Conservation (phyloP, 2,329 filamentous ascomycete genomes). For the Tolypocladium endophyticum region DNA sequence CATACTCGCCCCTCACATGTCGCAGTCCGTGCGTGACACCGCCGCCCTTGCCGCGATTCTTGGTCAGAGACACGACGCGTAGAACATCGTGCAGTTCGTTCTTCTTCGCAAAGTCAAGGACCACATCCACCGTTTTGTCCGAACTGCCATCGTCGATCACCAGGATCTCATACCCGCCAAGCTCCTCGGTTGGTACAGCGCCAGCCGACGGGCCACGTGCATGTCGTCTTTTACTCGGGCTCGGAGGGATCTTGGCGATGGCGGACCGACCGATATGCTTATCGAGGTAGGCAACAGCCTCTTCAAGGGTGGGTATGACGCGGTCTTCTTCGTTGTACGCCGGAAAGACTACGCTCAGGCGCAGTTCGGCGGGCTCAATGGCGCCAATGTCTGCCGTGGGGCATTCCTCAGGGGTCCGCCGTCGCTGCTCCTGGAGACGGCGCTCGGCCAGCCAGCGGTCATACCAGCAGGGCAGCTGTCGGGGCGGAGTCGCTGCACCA, state of each 20-base stretch:
- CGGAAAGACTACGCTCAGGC: slow-evolving; percentile 84
- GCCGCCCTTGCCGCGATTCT: slow-evolving; percentile 90
- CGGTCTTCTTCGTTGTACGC: slow-evolving; percentile 91
- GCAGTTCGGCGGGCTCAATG: slow-evolving; percentile 69
- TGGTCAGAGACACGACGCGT: slow-evolving; percentile 64
- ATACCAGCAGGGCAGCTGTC: slow-evolving; percentile 75
- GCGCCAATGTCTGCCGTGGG: slow-evolving; percentile 37
- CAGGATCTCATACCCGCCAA: slow-evolving; percentile 78
- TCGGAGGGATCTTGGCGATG: slow-evolving; percentile 12
- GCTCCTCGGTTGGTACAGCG: slow-evolving; percentile 1
- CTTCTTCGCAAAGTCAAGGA: slow-evolving; percentile 66
- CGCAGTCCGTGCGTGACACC: slow-evolving; percentile 91
- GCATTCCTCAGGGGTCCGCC: slow-evolving; percentile 24
- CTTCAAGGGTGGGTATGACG: slow-evolving; percentile 74
- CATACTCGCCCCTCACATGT: slow-evolving; percentile 80
- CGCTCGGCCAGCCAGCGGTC: slow-evolving; percentile 60
- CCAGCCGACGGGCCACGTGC: slow-evolving; percentile 10
- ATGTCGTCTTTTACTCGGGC: slow-evolving; percentile 21
- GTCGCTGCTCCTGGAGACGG: slow-evolving; percentile 33
- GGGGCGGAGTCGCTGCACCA: slow-evolving; percentile 20
- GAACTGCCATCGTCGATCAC: slow-evolving; percentile 83
- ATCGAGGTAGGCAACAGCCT: slow-evolving; percentile 82
- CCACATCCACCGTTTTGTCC: slow-evolving; percentile 71
- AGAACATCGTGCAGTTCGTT: slow-evolving; percentile 69
- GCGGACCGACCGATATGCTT: slow-evolving; percentile 52